A percentile compares a stretch with the other conserved stretches of the same genome.
Evolutionary conservation across 2,329 filamentous ascomycete genomes (phyloP).

Genomic region (Kalmusia sp.): DNA sequence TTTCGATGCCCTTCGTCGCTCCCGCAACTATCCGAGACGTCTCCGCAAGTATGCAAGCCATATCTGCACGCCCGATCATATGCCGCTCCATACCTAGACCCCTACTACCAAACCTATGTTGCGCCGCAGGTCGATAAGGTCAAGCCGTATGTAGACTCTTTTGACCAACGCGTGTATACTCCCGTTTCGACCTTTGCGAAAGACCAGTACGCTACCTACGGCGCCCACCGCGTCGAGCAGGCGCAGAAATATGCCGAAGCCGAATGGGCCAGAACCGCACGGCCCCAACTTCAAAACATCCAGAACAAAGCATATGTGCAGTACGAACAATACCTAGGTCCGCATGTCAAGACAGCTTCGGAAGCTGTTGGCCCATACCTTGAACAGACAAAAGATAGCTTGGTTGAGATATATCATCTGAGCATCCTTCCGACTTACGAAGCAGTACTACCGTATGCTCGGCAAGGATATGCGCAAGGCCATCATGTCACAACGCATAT

Average conservation of each 20-base stretch:
- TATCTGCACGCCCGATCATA: constrained; percentile 73
- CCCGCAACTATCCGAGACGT: constrained; percentile 70
- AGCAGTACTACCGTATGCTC: constrained; percentile 75
- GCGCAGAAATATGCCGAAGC: constrained; percentile 69
- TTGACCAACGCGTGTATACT: constrained; percentile 68
- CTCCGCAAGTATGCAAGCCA: constrained; percentile 81
- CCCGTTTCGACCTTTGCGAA: constrained; percentile 73
- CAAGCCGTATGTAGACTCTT: constrained; percentile 71
- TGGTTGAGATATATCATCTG: constrained; percentile 72
- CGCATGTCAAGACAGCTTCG: constrained; percentile 71
- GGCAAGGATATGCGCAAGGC: constrained; percentile 70
- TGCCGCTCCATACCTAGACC: constrained; percentile 76
- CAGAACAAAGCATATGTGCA: constrained; percentile 67
- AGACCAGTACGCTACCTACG: constrained; percentile 70
- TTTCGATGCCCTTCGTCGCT: constrained; percentile 81
- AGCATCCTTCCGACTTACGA: constrained; percentile 78
- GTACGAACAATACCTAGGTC: constrained; percentile 76
- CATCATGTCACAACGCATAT: constrained; percentile 73
- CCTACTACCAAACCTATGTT: constrained; percentile 86
- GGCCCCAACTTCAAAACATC: constrained; percentile 74
- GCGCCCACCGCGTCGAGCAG: constrained; percentile 73
- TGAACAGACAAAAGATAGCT: constrained; percentile 67
- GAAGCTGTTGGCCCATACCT: constrained; percentile 74
- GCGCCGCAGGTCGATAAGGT: constrained; percentile 80
- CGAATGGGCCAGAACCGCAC: constrained; percentile 80